These are phyloP conservation scores for Iberis pinnata DNA, from an alignment of 345 rosid genomes.

Conservation along the genomic window DNA sequence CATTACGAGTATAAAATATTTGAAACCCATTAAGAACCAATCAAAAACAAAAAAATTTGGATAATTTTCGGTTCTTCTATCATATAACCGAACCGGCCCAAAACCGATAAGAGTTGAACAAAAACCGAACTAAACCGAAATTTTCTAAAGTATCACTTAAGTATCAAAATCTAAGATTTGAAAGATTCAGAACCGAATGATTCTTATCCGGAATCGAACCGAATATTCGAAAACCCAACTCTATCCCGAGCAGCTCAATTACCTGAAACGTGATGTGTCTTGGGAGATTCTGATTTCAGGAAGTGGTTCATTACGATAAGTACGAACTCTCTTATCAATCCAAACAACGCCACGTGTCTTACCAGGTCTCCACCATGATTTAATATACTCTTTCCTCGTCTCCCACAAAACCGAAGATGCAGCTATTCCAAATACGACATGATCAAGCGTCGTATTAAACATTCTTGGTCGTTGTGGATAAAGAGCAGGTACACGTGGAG, in stretches of 20 bases:
- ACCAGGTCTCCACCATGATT: constrained; percentile 67
- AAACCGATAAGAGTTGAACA: no score
- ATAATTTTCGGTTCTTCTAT: no score
- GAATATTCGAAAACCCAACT: constrained; percentile 59
- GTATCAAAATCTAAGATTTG: no score
- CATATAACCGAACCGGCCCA: no score
- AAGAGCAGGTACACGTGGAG: constrained; percentile 8
- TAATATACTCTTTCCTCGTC: constrained; percentile 68
- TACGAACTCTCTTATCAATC: constrained; percentile 50
- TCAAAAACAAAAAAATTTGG: no score
- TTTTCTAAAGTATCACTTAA: constrained; percentile 52
- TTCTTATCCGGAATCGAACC: constrained; percentile 60
- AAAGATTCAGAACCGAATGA: no score
- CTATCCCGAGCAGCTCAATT: constrained; percentile 54
- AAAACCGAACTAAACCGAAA: background rate
- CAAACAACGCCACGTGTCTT: constrained; percentile 69
- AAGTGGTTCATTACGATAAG: constrained; percentile 36
- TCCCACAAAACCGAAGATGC: constrained; percentile 66
- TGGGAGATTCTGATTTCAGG: constrained; percentile 59
- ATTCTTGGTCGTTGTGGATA: constrained; percentile 16
- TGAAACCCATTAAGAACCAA: no score
- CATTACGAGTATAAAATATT: no score
- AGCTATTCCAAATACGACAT: constrained; percentile 69
- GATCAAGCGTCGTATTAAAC: constrained; percentile 47
- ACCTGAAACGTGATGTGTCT: constrained; percentile 61